phyloP scores from a whole-genome alignment of 257 asterid genomes.

The Ehretia macrophylla region DNA sequence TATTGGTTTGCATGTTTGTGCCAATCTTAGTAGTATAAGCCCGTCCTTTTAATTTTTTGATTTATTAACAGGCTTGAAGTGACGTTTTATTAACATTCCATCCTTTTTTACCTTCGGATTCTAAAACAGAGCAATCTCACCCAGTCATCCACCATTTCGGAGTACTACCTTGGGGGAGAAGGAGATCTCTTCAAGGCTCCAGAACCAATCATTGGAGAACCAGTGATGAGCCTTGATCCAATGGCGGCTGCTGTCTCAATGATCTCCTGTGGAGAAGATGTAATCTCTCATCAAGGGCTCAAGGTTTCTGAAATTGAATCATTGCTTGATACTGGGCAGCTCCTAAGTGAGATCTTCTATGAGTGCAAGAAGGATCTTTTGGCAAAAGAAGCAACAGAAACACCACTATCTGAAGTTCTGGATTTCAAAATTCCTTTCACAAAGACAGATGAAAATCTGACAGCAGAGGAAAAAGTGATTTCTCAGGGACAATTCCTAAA shows the following conservation, averaged over 20 bases:
- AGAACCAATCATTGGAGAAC: conserved; percentile 60
- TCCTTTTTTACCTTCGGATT: conserved; percentile 8
- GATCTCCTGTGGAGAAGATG: conserved; percentile 81
- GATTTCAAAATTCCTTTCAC: conserved; percentile 39
- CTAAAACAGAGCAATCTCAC: conserved; percentile 35
- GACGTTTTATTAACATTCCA: neutral
- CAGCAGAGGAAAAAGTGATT: conserved; percentile 29
- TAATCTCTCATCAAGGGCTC: conserved; percentile 55
- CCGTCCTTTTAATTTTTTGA: neutral
- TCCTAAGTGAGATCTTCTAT: conserved; percentile 73
- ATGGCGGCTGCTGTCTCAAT: conserved; percentile 74
- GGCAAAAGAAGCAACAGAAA: conserved; percentile 73
- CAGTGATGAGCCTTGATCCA: conserved; percentile 65
- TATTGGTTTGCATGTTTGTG: neutral
- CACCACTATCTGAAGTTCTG: conserved; percentile 51
- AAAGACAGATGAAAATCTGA: conserved; percentile 29
- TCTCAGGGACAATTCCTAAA: conserved; percentile 49
- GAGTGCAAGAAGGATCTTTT: conserved; percentile 86
- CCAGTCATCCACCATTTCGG: conserved; percentile 42
- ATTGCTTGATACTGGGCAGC: conserved; percentile 61
- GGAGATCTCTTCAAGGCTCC: conserved; percentile 91
- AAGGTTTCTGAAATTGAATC: conserved; percentile 63
- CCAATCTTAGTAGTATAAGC: neutral
- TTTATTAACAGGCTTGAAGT: neutral
- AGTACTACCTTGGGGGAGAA: conserved; percentile 78